phyloP scores from a whole-genome alignment of 345 rosid species.

The Lumnitzera littorea region DNA sequence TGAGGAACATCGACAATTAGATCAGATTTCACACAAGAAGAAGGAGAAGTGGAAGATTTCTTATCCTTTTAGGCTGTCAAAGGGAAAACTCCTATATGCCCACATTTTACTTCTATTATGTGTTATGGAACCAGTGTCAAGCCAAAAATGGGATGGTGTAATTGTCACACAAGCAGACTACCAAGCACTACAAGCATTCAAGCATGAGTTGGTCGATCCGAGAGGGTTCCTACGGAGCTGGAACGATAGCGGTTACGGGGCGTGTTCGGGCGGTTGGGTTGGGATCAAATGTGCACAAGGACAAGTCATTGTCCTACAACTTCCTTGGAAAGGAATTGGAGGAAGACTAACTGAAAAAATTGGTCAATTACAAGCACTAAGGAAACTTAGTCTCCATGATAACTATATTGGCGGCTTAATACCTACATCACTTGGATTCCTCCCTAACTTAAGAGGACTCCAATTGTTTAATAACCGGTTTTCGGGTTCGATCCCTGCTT shows the following conservation, averaged over 20 bases:
- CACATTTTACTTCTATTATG: no score
- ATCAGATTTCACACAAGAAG: no score
- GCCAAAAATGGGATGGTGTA: slow-evolving; percentile 49
- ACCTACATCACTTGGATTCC: slow-evolving; percentile 74
- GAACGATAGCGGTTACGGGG: slow-evolving; percentile 54
- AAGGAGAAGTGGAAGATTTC: no score
- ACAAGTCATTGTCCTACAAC: slow-evolving; percentile 72
- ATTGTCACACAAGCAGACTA: slow-evolving; percentile 59
- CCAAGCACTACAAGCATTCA: slow-evolving; percentile 63
- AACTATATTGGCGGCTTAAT: slow-evolving; percentile 55
- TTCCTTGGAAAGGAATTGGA: slow-evolving; percentile 84
- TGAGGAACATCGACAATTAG: no score
- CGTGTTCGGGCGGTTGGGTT: slow-evolving; percentile 81
- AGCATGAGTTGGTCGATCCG: slow-evolving; percentile 57
- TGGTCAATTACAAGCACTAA: slow-evolving; percentile 62
- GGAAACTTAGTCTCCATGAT: slow-evolving; percentile 80
- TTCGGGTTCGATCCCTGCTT: slow-evolving; percentile 73
- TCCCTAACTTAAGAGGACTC: slow-evolving; percentile 64
- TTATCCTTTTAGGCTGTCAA: no score
- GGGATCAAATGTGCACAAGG: slow-evolving; percentile 89
- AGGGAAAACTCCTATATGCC: no score
- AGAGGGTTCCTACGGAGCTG: slow-evolving; percentile 62
- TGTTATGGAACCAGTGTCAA: no score
- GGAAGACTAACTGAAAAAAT: slow-evolving; percentile 78
- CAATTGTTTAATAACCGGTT: slow-evolving; percentile 86